These are phyloP conservation scores for Trametes cubensis DNA, from an alignment of 768 basidiomycete genomes.

Conservation along the genomic window DNA sequence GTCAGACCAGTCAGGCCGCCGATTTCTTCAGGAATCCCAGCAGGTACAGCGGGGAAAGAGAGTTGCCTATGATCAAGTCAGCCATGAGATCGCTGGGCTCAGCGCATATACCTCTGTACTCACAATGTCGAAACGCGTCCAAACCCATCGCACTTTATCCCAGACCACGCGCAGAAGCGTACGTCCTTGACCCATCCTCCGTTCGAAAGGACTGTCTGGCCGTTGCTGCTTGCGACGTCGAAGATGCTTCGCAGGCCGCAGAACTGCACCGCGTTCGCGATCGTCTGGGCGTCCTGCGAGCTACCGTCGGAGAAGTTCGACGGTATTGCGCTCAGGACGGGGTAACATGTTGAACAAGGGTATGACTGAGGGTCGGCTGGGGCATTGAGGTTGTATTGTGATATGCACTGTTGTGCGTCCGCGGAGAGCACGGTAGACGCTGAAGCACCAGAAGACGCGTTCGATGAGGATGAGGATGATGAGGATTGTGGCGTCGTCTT, in stretches of 20 bases:
- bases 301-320: slow-evolving; percentile 37
- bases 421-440: slow-evolving; percentile 38
- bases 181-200: slow-evolving; percentile 50
- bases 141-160: slow-evolving; percentile 45
- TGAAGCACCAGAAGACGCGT: slow-evolving; percentile 29
- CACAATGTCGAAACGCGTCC: slow-evolving; percentile 47
- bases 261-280: slow-evolving; percentile 47
- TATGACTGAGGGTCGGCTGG: slow-evolving; percentile 46
- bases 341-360: slow-evolving; percentile 49
- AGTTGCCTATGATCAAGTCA: slow-evolving; percentile 34
- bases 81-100: slow-evolving; percentile 2
- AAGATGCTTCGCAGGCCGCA: slow-evolving; percentile 50
- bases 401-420: slow-evolving; percentile 47
- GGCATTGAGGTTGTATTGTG: slow-evolving; percentile 49
- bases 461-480: background rate
- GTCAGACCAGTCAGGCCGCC: slow-evolving; percentile 43
- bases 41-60: slow-evolving; percentile 51
- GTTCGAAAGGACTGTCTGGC: slow-evolving; percentile 43
- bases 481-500: slow-evolving; percentile 2
- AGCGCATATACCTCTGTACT: slow-evolving; percentile 25
- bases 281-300: slow-evolving; percentile 36
- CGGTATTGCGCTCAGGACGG: slow-evolving; percentile 44
- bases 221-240: slow-evolving; percentile 40
- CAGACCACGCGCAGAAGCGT: slow-evolving; percentile 50
- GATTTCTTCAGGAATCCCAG: slow-evolving; percentile 45